These are phyloP conservation scores for Solidago caesia DNA, from an alignment of 129 eudicot genomes.

Conservation along the genomic window DNA sequence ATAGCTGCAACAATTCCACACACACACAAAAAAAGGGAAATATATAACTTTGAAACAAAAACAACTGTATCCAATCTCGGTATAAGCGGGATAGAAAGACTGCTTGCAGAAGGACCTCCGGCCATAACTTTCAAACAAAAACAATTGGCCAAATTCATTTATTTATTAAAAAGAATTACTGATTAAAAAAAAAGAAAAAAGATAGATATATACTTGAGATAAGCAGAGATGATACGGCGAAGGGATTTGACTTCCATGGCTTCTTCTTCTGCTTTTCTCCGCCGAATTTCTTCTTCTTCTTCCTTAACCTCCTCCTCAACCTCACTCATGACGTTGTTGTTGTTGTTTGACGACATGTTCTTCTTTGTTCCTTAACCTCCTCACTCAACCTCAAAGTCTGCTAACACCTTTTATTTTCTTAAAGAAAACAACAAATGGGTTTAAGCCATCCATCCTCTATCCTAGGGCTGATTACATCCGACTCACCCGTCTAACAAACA, in stretches of 20 bases:
- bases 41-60: not conserved
- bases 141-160: not conserved
- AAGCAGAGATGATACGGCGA: slow-evolving; percentile 83
- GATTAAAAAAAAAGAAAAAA: not conserved
- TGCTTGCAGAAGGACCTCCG: too few relatives aligned
- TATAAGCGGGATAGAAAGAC: not conserved
- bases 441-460: too few relatives aligned
- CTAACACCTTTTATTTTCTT: too few relatives aligned
- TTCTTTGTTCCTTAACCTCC: not conserved
- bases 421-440: too few relatives aligned
- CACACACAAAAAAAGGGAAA: not conserved
- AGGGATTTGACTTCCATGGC: slow-evolving; percentile 95
- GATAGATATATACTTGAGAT: slow-evolving; percentile 54
- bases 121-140: not conserved
- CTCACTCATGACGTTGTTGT: too few relatives aligned
- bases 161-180: not conserved
- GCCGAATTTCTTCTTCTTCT: slow-evolving; percentile 48
- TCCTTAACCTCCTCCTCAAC: too few relatives aligned
- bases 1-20: slow-evolving; percentile 46
- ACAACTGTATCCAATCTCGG: not conserved
- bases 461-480: too few relatives aligned
- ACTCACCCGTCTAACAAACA: too few relatives aligned
- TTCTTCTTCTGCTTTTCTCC: slow-evolving; percentile 64
- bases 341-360: slow-evolving; percentile 24
- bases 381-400: too few relatives aligned